Base-by-base conservation (phyloP, 2,329 filamentous ascomycete genomes). In the Alternaria conjuncta region DNA sequence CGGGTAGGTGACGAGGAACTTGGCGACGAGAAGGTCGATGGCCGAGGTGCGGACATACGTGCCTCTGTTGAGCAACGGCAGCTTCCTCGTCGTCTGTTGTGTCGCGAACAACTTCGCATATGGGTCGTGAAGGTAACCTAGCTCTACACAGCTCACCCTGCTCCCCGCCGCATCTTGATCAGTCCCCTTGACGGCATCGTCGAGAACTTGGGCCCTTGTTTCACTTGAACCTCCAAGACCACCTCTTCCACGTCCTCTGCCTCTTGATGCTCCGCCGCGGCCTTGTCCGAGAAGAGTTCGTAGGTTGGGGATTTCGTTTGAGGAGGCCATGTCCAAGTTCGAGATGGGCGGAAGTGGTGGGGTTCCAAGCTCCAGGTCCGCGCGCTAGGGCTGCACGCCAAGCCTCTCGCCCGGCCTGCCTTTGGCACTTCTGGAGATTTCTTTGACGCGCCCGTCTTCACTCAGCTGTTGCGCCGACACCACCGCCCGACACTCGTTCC, bases 61-160 rank as follows among this genome's bases (percentile, higher is more conserved):
- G 56, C 94, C 94, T 88, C 95, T 86, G 77, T 99, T 98, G 75
- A 99, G 97, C 66, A 99, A 92, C 55, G 96, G 96, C 67, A 96
- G 86, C 61, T 95, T 86, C 68, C 92, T 87, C 12, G 88, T 83
- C 2, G 84, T 74, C 15, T 84, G 82, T 63, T 83, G 85, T 49
- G 80, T 80, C 3, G 91, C 89, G 77, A 97, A 93, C 58, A 85
- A 85, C 57, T 82, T 82, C 3, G 94, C 93, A 81, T 91, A 98
- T 0, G 87, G 87, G 76, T 99, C 96, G 3, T 92, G 82, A 2
- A 99, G 84, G 78, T 98, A 98, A 30, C 93, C 94, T 55, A 93
- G 78, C 60, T 91, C 87, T 15, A 98, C 93, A 12, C 95, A 95
- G 78, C 94, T 98, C 80, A 97, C 83, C 36, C 96, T 88, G 28